A percentile compares a stretch with the other conserved stretches of the same genome.
phyloP scores from a whole-genome alignment of 228 moss, liverwort and hornwort genomes.

The Sphagnum fallax region DNA sequence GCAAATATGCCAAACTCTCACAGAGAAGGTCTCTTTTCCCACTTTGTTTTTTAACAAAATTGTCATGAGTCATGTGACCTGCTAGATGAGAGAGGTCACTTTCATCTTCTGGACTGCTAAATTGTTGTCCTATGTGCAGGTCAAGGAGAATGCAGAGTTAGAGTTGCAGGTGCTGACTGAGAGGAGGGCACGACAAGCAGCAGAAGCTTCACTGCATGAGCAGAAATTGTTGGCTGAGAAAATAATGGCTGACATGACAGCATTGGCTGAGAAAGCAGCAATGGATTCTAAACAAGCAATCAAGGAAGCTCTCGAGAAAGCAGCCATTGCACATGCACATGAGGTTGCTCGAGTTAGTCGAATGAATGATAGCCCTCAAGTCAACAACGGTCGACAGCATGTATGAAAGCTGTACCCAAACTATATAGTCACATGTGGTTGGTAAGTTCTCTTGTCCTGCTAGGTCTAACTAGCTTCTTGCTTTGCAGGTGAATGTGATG shows the following conservation, averaged over 20 bases:
- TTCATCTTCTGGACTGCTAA: no score
- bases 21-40: conserved; percentile 54
- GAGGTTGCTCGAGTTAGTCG: conserved; percentile 12
- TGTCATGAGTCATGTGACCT: not conserved
- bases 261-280: conserved; percentile 23
- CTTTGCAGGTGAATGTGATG: no score
- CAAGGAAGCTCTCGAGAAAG: conserved; percentile 30
- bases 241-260: conserved; percentile 31
- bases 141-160: conserved; percentile 69
- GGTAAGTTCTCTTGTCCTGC: no score
- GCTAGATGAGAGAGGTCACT: not conserved
- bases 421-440: no score
- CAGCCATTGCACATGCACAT: conserved; percentile 25
- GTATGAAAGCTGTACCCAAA: no score
- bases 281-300: conserved; percentile 20
- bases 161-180: conserved; percentile 77
- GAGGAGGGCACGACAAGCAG: conserved; percentile 73
- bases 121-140: conserved; percentile 18
- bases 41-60: not conserved
- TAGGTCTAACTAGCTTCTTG: no score
- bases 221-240: conserved; percentile 49
- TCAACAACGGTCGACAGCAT: no score
- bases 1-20: conserved; percentile 60
- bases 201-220: conserved; percentile 62
- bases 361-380: no score